phyloP scores from a whole-genome alignment of 176 grass and related monocot species.

The Otatea glauca region DNA sequence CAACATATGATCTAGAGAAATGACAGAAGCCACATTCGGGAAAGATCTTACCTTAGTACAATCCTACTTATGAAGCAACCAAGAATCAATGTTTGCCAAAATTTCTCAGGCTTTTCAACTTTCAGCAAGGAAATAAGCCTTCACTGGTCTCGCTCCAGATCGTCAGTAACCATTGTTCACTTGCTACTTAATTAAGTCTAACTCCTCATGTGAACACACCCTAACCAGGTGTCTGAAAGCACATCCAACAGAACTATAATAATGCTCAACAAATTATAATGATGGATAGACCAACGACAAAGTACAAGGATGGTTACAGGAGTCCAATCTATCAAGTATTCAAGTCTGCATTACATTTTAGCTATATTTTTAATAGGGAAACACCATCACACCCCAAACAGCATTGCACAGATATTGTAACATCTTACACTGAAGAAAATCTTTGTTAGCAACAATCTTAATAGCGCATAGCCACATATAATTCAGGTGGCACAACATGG shows the following conservation, averaged over 20 bases:
- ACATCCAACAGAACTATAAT: conserved; percentile 36
- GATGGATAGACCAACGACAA: not conserved
- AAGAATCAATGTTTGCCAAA: not conserved
- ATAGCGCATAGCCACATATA: not conserved
- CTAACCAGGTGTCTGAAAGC: conserved; percentile 23
- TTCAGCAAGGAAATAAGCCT: not conserved
- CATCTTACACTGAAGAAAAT: not conserved
- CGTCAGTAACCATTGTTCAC: not conserved
- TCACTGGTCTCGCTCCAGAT: conserved; percentile 24
- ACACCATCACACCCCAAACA: not conserved
- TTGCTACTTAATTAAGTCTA: conserved; percentile 29
- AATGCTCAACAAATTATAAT: conserved; percentile 11
- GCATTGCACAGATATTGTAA: not conserved
- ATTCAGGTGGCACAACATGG: not conserved
- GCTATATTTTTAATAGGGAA: not conserved
- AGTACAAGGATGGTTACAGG: not conserved
- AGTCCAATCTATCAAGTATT: conserved; percentile 2
- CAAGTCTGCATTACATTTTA: not conserved
- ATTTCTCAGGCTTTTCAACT: not conserved
- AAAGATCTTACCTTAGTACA: conserved; percentile 32
- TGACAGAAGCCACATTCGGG: conserved; percentile 9
- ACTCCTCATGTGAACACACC: conserved; percentile 2
- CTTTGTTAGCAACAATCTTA: conserved; percentile 22
- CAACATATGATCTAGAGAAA: conserved; percentile 23
- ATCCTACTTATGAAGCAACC: conserved; percentile 18